Evolutionary conservation across 2,329 filamentous ascomycete genomes (phyloP), one percentile per base, ranked within the genome.

Genomic region (Epichloe aotearoae): DNA sequence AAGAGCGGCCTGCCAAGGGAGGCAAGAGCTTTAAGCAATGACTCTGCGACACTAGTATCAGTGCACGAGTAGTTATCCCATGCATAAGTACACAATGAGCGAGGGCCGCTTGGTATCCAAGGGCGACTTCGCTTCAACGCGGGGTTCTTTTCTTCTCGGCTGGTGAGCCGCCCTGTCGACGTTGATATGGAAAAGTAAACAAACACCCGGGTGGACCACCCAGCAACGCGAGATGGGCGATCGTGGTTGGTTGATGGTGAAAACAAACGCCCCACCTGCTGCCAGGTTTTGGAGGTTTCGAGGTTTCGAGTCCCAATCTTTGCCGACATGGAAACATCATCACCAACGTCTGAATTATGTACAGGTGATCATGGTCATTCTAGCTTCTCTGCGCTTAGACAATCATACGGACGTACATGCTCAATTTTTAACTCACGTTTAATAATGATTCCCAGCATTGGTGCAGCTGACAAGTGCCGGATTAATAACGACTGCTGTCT

Each of bases 181-280:
- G 45, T 46, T 53, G 8, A 30, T 30, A 42, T 46, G 48, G 50
- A 40, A 49, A 56, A 45, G 56, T 59, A 59, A 59, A 59, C 56
- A 59, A 59, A 58, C 52, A 54, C 36, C 52, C 46, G 44, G 50
- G 48, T 43, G 41, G 49, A 52, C 57, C 46, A 50, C 57, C 56
- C 52, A 54, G 57, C 57, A 59, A 59, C 57, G 54, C 20, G 26
- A n/a, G 4, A 17, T 20, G 34, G 12, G 23, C n/a, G 19, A 20
- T 14, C 20, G 12, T 51, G 42, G 37, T 53, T 51, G 45, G 49
- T 26, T 45, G 45, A 10, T 3, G 33, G 11, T 14, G 20, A 14
- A 19, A 10, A 23, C n/a, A 8, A 19, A 23, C 15, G 15, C 34
- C 34, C 49, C 43, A 41, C 23, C 33, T 17, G 23, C 30, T 23